Percentiles rank a stretch among this genome's conserved stretches.
Conservation (phyloP, 1,284 basidiomycete genomes). For the Testicularia cyperi region DNA sequence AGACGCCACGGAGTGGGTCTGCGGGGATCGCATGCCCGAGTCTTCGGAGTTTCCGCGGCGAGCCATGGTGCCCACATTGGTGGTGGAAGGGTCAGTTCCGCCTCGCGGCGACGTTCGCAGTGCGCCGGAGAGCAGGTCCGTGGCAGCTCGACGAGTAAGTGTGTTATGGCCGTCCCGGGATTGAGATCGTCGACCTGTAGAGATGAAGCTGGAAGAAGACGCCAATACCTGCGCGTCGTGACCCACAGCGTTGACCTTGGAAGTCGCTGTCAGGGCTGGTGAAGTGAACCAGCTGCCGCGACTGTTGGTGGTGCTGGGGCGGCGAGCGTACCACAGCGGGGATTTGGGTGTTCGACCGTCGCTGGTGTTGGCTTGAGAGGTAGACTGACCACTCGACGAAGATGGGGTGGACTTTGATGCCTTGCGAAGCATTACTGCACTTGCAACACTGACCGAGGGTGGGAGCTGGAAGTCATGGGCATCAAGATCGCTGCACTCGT, state of each 20-base stretch:
- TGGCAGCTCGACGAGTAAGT: constrained; percentile 31
- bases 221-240: constrained; percentile 9
- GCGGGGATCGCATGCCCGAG: constrained; percentile 31
- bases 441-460: constrained; percentile 40
- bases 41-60: constrained; percentile 23
- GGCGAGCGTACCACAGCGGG: constrained; percentile 44
- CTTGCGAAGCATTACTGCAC: constrained; percentile 40
- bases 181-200: constrained; percentile 5
- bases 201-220: constrained; percentile 1
- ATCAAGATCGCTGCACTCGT: constrained; percentile 47
- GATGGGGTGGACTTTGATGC: constrained; percentile 10
- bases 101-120: constrained; percentile 1
- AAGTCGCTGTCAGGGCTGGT: constrained; percentile 42
- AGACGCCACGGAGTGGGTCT: constrained; percentile 41
- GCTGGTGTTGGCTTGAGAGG: constrained; percentile 6
- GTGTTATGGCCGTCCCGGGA: constrained; percentile 19
- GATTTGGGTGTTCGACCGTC: constrained; percentile 33
- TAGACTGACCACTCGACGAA: too few species aligned
- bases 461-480: constrained; percentile 44
- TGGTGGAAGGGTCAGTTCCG: not conserved
- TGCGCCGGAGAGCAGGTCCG: constrained; percentile 24
- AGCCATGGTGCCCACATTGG: constrained; percentile 4
- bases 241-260: constrained; percentile 32
- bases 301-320: constrained; percentile 45
- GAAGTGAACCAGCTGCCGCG: constrained; percentile 46